Base-by-base conservation (phyloP, 2,329 filamentous ascomycete species). In the Tolypocladium sp. region DNA sequence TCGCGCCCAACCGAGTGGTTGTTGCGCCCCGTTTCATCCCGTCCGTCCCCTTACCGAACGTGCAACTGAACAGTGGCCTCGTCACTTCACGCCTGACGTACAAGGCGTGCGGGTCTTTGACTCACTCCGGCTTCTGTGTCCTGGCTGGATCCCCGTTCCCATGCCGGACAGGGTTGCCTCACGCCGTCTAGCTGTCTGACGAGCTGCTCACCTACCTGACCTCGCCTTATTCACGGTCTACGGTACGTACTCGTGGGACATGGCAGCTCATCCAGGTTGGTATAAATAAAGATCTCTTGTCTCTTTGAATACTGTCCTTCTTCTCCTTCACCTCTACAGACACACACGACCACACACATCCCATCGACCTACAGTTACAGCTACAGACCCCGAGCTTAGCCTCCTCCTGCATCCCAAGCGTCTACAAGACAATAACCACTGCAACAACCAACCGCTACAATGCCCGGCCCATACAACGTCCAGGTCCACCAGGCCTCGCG, bases 401-500 rank as follows among this genome's bases (percentile, higher is more conserved):
- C 33, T 15, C 49, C 33, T 22, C n/a, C 10, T 52, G 8, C 17
- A 35, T 22, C 10, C 49, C 10, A 10, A 35, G 49, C 17, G 9
- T n/a, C 30, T 35, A 20, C 58, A 59, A 60, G 9, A 22, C 4
- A 15, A 51, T 58, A 58, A 59, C 30, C 42, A 42, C 54, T 22
- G 20, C 35, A 15, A 57, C 51, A 30, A 42, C 52, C 53, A 59
- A 57, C 55, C 37, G 6, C 56, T 41, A 61, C 38, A 46, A 68
- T 72, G 67, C 63, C 62, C 60, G 62, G 62, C 56, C 63, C 62
- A 53, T 66, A 69, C 63, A 62, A 62, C 46, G 67, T 71, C 56
- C 63, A 73, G 58, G 65, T 74, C 59, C 73, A 74, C 63, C 71
- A 74, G 63, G 63, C 64, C 59, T 64, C 63, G 57, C 66, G 66